phyloP scores from a whole-genome alignment of 2,329 filamentous ascomycete species.

The Ceratocystis alfenasii region DNA sequence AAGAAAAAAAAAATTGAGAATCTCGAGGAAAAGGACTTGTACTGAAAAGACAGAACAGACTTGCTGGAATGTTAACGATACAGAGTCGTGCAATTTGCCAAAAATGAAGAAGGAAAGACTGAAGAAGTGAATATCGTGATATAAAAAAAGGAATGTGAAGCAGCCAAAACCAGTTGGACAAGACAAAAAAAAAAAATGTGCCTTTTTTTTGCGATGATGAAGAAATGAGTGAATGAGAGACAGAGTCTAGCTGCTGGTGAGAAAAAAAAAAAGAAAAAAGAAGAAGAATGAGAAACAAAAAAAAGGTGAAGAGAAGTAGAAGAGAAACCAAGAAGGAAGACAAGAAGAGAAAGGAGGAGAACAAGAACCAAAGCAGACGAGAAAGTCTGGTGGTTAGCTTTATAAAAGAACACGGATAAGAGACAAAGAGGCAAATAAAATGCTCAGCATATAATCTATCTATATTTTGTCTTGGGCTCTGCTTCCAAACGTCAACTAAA shows the following conservation, averaged over 20 bases:
- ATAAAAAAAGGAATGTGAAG: constrained; percentile 20
- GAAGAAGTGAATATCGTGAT: constrained; percentile 3
- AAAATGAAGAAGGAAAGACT: constrained; percentile 4
- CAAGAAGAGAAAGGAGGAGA: constrained; percentile 3
- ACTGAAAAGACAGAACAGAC: constrained; percentile 3
- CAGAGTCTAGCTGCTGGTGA: constrained; percentile 18
- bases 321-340: constrained; percentile 1
- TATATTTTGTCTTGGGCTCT: background rate
- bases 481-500: background rate
- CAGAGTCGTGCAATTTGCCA: background rate
- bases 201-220: background rate
- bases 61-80: background rate
- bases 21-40: constrained; percentile 4
- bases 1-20: background rate
- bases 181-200: constrained; percentile 19
- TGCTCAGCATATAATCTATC: background rate
- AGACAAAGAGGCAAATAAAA: background rate
- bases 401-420: background rate
- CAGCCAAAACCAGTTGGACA: constrained; percentile 25
- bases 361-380: background rate
- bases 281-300: constrained; percentile 31
- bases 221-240: constrained; percentile 22
- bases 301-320: constrained; percentile 14
- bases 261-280: constrained; percentile 34
- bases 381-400: background rate